These are phyloP conservation scores for Platanthera guangdongensis DNA, from an alignment of 106 monocot species.

Conservation along the genomic window DNA sequence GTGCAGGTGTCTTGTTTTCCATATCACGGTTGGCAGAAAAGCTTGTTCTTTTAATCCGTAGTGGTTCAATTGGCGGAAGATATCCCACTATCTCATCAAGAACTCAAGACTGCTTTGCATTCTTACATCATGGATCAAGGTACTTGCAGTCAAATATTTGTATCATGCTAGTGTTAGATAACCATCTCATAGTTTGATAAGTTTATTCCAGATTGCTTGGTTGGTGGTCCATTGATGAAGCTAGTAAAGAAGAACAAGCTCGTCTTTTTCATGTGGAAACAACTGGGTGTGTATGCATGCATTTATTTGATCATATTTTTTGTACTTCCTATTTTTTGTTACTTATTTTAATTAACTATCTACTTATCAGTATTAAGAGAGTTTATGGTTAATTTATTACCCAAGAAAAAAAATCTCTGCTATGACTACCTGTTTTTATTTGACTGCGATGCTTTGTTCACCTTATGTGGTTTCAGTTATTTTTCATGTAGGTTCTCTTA, in stretches of 20 bases:
- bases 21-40: conserved; percentile 76
- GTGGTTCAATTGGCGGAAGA: conserved; percentile 39
- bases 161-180: no score
- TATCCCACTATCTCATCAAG: conserved; percentile 60
- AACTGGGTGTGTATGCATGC: conserved; percentile 40
- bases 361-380: no score
- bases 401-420: no score
- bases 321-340: no score
- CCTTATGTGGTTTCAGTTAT: no score
- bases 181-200: neutral
- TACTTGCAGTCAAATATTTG: conserved; percentile 11
- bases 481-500: no score
- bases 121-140: conserved; percentile 92
- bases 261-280: conserved; percentile 57
- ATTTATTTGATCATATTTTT: neutral
- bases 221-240: conserved; percentile 99
- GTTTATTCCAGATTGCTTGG: conserved; percentile 54
- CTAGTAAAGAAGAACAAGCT: conserved; percentile 95
- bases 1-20: conserved; percentile 67
- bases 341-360: no score
- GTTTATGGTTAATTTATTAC: no score
- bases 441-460: no score
- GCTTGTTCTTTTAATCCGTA: conserved; percentile 58
- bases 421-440: no score
- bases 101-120: conserved; percentile 74